Percentiles rank a stretch among this genome's conserved stretches.
Evolutionary conservation across 2,329 filamentous ascomycete species (phyloP).

Genomic region (Penicillium sp.): DNA sequence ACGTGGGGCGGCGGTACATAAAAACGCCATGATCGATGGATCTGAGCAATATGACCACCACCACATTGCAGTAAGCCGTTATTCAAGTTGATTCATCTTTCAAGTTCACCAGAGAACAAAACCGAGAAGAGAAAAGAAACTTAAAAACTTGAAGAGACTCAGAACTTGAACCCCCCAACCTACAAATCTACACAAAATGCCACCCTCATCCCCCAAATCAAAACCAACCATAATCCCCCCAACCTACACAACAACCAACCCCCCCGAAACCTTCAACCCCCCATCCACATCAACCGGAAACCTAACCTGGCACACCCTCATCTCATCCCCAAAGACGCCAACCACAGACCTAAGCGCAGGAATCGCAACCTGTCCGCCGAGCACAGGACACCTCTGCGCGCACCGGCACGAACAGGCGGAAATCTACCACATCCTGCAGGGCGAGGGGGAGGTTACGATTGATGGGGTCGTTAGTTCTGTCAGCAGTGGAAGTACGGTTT

Average conservation of each 20-base stretch:
- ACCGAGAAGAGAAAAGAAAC: background rate
- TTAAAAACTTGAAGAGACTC: no score
- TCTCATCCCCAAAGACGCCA: constrained; percentile 39
- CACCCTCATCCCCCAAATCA: background rate
- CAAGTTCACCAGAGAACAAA: background rate
- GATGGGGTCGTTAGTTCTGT: constrained; percentile 41
- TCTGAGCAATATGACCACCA: background rate
- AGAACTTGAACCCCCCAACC: no score
- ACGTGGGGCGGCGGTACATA: no score
- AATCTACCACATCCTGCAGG: constrained; percentile 48
- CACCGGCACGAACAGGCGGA: constrained; percentile 51
- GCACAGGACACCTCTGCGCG: constrained; percentile 38
- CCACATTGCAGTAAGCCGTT: no score
- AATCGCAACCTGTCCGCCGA: constrained; percentile 39
- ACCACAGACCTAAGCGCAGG: constrained; percentile 44
- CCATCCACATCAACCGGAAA: constrained; percentile 8
- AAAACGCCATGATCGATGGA: background rate
- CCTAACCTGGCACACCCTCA: constrained; percentile 47
- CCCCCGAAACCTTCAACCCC: constrained; percentile 22
- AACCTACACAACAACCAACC: constrained; percentile 5
- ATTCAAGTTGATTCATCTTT: no score
- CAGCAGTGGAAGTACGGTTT: constrained; percentile 41
- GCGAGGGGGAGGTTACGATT: constrained; percentile 42
- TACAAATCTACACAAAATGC: no score
- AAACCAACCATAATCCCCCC: constrained; percentile 12